Base-by-base conservation (phyloP, 1,284 basidiomycete genomes). In the Stygiomarasmius scandens region DNA sequence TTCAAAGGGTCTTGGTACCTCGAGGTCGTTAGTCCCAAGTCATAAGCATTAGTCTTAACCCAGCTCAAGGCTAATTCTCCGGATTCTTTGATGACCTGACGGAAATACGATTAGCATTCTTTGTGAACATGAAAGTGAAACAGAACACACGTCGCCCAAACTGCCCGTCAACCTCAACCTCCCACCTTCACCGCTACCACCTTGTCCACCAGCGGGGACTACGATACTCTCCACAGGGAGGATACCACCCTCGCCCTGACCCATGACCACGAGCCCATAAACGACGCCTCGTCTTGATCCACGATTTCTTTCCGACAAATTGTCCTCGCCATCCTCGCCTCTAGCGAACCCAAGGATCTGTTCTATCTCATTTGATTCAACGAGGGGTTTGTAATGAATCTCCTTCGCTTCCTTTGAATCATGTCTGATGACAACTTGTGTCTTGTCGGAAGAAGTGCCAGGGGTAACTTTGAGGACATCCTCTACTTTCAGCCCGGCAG, bases 191-290 rank as follows among this genome's bases (percentile, higher is more conserved):
- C 55, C 55, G 14, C 32, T 48, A 10, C 55, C 55, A 5, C 55
- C 50, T 25, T 46, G 46, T 6, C 51, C 55, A 24, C 51, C 51
- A 20, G 41, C 52, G 2, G 91, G 91, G 2, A 93, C 78, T 9
- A 82, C 79, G 25, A 87, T 84, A 43, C 85, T 90, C 74, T 95
- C 92, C 20, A 95, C 89, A 6, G 91, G 90, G 48, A 96, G 66
- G 57, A 95, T 88, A 0, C 90, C 91, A 24, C 95, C 93, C 65
- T 93, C 92, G 1, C 94, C 93, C 72, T 89, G 87, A 2, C 93
- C 93, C 65, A 87, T 91, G 46, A 96, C 95, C 12, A 95, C 93
- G 19, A 96, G 78, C 0, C 94, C 93, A 63, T 93, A 95, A 3
- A 93, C 87, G 19, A 95, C 80, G 0, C 93, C 92, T 0, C 83